Percentiles rank a stretch among this genome's conserved stretches.
These are phyloP conservation scores for Sechiopsis laciniata DNA, from an alignment of 306 rosid species.

Conservation along the genomic window DNA sequence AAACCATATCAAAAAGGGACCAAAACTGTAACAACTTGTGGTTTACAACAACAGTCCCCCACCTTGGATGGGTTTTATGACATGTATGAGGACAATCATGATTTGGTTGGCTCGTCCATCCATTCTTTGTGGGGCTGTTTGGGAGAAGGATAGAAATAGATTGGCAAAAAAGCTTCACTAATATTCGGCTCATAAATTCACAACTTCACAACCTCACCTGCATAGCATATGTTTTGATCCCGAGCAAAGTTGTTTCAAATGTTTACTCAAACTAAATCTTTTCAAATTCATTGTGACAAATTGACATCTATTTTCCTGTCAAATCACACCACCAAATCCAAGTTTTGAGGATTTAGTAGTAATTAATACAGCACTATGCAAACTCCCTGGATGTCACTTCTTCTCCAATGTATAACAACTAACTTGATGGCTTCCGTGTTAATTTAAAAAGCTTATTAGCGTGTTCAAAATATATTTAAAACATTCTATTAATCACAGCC, in stretches of 20 bases:
- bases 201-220: not conserved
- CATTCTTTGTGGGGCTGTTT: conserved; percentile 14
- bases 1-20: conserved; percentile 19
- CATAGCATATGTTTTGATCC: not conserved
- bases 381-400: not conserved
- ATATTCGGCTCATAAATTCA: not conserved
- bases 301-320: not conserved
- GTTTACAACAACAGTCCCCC: conserved; percentile 26
- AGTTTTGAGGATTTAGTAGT: not conserved
- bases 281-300: not conserved
- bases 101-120: conserved; percentile 29
- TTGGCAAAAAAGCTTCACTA: conserved; percentile 12
- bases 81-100: conserved; percentile 20
- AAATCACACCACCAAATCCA: not conserved
- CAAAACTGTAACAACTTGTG: conserved; percentile 38
- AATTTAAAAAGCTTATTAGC: not conserved
- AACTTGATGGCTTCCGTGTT: not conserved
- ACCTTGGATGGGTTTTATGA: conserved; percentile 31
- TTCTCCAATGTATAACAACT: not conserved
- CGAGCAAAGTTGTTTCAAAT: not conserved
- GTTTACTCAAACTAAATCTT: not conserved
- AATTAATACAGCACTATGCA: not conserved
- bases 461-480: not conserved
- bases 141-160: conserved; percentile 12
- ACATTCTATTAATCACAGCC: not conserved